Percentiles rank a stretch among this genome's conserved stretches.
Conservation (phyloP, 2,329 filamentous ascomycete genomes). For the Coniochaeta prunicola region DNA sequence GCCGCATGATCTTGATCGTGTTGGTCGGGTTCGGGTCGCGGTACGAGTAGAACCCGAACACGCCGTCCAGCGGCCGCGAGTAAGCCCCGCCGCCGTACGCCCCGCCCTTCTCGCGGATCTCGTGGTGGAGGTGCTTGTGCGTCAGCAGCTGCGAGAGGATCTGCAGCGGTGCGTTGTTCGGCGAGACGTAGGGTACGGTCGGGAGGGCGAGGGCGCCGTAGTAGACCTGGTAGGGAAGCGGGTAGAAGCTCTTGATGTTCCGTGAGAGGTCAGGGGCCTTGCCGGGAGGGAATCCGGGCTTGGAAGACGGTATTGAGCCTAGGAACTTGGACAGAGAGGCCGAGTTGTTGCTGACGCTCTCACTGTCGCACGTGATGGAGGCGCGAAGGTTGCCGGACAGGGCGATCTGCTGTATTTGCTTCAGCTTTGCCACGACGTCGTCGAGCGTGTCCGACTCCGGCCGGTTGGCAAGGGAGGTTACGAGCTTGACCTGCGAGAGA, state of each 20-base stretch:
- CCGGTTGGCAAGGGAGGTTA: slow-evolving; percentile 69
- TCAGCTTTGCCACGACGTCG: slow-evolving; percentile 75
- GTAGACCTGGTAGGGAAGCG: slow-evolving; percentile 94
- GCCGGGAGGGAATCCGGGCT: slow-evolving; percentile 27
- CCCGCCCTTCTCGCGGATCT: slow-evolving; percentile 95
- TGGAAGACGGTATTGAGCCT: slow-evolving; percentile 40
- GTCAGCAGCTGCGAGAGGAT: slow-evolving; percentile 88
- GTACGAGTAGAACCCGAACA: slow-evolving; percentile 96
- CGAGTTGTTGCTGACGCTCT: slow-evolving; percentile 65
- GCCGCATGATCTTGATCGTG: slow-evolving; percentile 75
- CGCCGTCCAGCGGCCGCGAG: slow-evolving; percentile 67
- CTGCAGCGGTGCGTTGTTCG: slow-evolving; percentile 71
- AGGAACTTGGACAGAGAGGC: slow-evolving; percentile 66
- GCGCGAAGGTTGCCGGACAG: slow-evolving; percentile 64
- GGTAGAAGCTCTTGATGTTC: slow-evolving; percentile 76
- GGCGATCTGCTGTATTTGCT: slow-evolving; percentile 74
- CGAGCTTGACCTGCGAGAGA: slow-evolving; percentile 82
- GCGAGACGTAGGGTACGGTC: slow-evolving; percentile 74
- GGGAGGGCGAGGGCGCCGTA: slow-evolving; percentile 79
- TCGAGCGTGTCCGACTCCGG: slow-evolving; percentile 61
- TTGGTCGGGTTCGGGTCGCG: slow-evolving; percentile 92
- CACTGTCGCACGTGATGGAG: slow-evolving; percentile 77
- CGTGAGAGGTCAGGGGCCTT: slow-evolving; percentile 28
- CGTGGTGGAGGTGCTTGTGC: slow-evolving; percentile 93
- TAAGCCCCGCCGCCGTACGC: slow-evolving; percentile 92